Evolutionary conservation across 1,284 basidiomycete genomes (phyloP).

Genomic region (Fistulinella cinereoalba): DNA sequence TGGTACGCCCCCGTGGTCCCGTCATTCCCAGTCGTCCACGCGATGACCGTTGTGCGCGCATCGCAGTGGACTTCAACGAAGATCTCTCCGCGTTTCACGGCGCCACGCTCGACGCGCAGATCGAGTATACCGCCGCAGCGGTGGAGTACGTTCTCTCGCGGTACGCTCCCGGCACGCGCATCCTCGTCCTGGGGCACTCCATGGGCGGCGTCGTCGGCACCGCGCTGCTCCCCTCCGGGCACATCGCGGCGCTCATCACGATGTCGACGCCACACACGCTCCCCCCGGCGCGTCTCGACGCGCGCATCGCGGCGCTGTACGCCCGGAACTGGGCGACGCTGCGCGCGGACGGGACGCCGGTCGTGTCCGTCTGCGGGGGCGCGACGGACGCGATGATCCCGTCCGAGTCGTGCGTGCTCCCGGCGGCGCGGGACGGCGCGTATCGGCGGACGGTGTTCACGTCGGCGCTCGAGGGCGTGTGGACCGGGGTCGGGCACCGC

Average conservation of each 20-base stretch:
- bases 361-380: slow-evolving; percentile 90
- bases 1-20: too few relatives aligned
- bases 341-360: slow-evolving; percentile 49
- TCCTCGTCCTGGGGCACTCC: slow-evolving; percentile 89
- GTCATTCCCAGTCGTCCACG: too few relatives aligned
- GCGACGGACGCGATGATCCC: slow-evolving; percentile 90
- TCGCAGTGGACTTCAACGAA: slow-evolving; percentile 95
- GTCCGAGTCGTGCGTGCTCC: slow-evolving; percentile 84
- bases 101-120: slow-evolving; percentile 82
- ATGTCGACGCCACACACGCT: slow-evolving; percentile 92
- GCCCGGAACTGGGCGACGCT: slow-evolving; percentile 39
- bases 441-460: slow-evolving; percentile 82
- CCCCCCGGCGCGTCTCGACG: slow-evolving; percentile 87
- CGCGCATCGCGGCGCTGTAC: slow-evolving; percentile 78
- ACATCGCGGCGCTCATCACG: slow-evolving; percentile 83
- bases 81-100: slow-evolving; percentile 97
- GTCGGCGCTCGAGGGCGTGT: slow-evolving; percentile 82
- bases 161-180: slow-evolving; percentile 62
- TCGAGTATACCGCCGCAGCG: slow-evolving; percentile 70
- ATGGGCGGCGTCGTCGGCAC: slow-evolving; percentile 98
- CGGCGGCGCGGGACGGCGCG: slow-evolving; percentile 34
- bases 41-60: background rate
- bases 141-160: slow-evolving; percentile 76
- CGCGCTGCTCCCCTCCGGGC: slow-evolving; percentile 58
- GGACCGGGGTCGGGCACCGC: slow-evolving; percentile 94